Percentiles rank a stretch among this genome's conserved stretches.
Evolutionary conservation across 805 yeast genomes (phyloP).

Genomic region (Barnettozyma pratensis): DNA sequence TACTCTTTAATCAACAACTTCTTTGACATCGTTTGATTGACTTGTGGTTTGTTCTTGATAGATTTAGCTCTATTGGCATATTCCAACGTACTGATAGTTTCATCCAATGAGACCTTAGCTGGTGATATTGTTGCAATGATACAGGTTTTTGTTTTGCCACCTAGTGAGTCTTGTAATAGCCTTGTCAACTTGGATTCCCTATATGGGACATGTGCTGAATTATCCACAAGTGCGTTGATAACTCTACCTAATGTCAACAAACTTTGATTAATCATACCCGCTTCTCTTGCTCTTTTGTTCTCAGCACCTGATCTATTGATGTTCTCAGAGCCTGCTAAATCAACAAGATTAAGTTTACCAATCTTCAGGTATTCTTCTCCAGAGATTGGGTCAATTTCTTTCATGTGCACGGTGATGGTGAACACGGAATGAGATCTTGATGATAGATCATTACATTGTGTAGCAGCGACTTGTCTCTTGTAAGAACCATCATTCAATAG

Average conservation of each 20-base stretch:
- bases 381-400: slow-evolving; percentile 40
- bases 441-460: slow-evolving; percentile 70
- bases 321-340: slow-evolving; percentile 90
- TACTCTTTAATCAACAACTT: slow-evolving; percentile 48
- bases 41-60: slow-evolving; percentile 64
- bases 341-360: slow-evolving; percentile 82
- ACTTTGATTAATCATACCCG: slow-evolving; percentile 86
- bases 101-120: slow-evolving; percentile 64
- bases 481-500: slow-evolving; percentile 52
- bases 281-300: slow-evolving; percentile 81
- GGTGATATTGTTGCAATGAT: slow-evolving; percentile 82
- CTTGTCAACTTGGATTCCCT: slow-evolving; percentile 79
- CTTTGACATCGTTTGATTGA: slow-evolving; percentile 55
- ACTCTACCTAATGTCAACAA: slow-evolving; percentile 82
- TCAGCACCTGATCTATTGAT: slow-evolving; percentile 80
- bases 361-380: slow-evolving; percentile 46
- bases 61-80: slow-evolving; percentile 81
- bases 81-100: slow-evolving; percentile 74
- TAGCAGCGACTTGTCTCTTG: slow-evolving; percentile 69
- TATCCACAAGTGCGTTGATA: slow-evolving; percentile 65
- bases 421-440: slow-evolving; percentile 80
- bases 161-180: slow-evolving; percentile 74
- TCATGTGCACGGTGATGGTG: slow-evolving; percentile 58
- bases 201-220: slow-evolving; percentile 70
- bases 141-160: slow-evolving; percentile 79